Percentiles rank a stretch among this genome's conserved stretches.
These are phyloP conservation scores for Batkoa obscura DNA, from an alignment of 371 early-diverging fungal genomes.

Conservation along the genomic window DNA sequence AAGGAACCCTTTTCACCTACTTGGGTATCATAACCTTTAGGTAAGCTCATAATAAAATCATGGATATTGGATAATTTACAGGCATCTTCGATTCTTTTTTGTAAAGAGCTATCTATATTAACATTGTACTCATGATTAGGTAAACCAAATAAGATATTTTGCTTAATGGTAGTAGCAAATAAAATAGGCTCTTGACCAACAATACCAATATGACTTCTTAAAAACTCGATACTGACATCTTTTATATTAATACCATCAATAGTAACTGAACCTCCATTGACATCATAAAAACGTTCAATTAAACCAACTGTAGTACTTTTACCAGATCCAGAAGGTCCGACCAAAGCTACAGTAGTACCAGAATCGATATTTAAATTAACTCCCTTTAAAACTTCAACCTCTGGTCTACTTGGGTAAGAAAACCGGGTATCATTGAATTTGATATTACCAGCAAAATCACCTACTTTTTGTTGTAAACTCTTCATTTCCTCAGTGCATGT, in stretches of 20 bases:
- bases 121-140: conserved; percentile 17
- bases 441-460: conserved; percentile 29
- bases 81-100: conserved; percentile 16
- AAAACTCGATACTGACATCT: conserved; percentile 29
- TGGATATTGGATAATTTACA: conserved; percentile 25
- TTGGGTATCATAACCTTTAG: conserved; percentile 66
- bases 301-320: conserved; percentile 46
- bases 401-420: conserved; percentile 65
- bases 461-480: conserved; percentile 21
- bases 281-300: conserved; percentile 59
- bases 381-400: conserved; percentile 52
- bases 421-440: conserved; percentile 41
- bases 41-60: conserved; percentile 40
- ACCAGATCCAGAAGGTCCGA: conserved; percentile 50
- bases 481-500: conserved; percentile 63
- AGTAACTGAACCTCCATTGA: conserved; percentile 19
- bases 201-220: conserved; percentile 53
- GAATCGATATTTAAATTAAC: conserved; percentile 37
- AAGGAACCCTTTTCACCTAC: conserved; percentile 73
- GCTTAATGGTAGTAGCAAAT: conserved; percentile 61
- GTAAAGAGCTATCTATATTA: conserved; percentile 8
- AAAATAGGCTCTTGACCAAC: conserved; percentile 80
- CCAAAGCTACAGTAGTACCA: conserved; percentile 60
- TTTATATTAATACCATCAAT: conserved; percentile 38
- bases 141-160: conserved; percentile 61